These are phyloP conservation scores for Bathelium albidoporum DNA, from an alignment of 495 filamentous ascomycete species.

Conservation along the genomic window DNA sequence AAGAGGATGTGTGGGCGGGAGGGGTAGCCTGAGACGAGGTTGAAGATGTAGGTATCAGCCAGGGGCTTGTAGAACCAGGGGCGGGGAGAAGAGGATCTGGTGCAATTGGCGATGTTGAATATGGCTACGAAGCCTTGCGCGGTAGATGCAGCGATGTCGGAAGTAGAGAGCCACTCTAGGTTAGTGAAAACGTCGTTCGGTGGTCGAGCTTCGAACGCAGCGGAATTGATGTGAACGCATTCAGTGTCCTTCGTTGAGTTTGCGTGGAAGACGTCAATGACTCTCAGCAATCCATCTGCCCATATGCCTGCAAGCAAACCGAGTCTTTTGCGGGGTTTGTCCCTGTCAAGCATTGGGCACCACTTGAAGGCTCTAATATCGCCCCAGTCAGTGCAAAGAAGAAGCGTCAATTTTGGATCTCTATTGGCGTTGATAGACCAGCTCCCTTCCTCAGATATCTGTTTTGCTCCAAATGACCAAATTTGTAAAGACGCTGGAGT, in stretches of 20 bases:
- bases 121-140: slow-evolving; percentile 52
- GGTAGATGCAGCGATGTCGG: slow-evolving; percentile 50
- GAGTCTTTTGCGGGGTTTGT: slow-evolving; percentile 22
- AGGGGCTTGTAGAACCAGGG: slow-evolving; percentile 49
- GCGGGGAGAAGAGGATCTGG: slow-evolving; percentile 19
- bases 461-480: slow-evolving; percentile 44
- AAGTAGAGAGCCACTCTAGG: slow-evolving; percentile 52
- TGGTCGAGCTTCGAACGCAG: slow-evolving; percentile 44
- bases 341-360: slow-evolving; percentile 44
- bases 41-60: slow-evolving; percentile 51
- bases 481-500: slow-evolving; percentile 47
- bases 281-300: slow-evolving; percentile 50
- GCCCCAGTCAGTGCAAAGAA: slow-evolving; percentile 56
- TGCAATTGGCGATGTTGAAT: slow-evolving; percentile 38
- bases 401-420: slow-evolving; percentile 36
- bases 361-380: slow-evolving; percentile 48
- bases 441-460: slow-evolving; percentile 14
- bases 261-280: slow-evolving; percentile 43
- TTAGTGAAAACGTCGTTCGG: slow-evolving; percentile 46
- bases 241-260: slow-evolving; percentile 18
- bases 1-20: slow-evolving; percentile 46
- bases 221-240: slow-evolving; percentile 38
- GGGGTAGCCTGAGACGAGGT: slow-evolving; percentile 48
- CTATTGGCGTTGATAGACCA: slow-evolving; percentile 31
- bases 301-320: slow-evolving; percentile 55